Evolutionary conservation across 768 basidiomycete genomes (phyloP).

Genomic region (Suillus brevipes): DNA sequence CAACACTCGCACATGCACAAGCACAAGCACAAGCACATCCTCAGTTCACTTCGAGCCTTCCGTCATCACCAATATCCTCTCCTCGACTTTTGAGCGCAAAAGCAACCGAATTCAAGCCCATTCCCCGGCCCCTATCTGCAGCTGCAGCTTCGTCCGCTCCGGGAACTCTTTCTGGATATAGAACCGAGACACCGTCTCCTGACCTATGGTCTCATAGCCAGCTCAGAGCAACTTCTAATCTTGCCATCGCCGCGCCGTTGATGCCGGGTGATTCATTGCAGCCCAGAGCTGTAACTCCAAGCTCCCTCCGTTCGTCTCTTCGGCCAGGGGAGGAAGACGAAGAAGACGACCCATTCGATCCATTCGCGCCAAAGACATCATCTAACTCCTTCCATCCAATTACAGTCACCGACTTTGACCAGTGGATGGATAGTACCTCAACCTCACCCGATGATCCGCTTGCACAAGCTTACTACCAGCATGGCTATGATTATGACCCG

Average conservation of each 20-base stretch:
- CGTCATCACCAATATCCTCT: conserved; percentile 81
- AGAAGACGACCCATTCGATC: conserved; percentile 86
- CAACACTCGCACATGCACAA: conserved; percentile 58
- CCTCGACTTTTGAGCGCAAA: conserved; percentile 88
- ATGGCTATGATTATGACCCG: conserved; percentile 32
- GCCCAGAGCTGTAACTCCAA: conserved; percentile 64
- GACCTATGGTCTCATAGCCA: conserved; percentile 84
- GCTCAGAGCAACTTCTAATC: conserved; percentile 72
- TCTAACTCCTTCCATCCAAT: conserved; percentile 64
- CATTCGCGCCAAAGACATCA: conserved; percentile 49
- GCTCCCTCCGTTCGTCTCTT: conserved; percentile 66
- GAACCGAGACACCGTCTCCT: conserved; percentile 83
- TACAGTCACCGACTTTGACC: conserved; percentile 64
- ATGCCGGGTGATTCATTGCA: conserved; percentile 63
- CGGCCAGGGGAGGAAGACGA: conserved; percentile 62
- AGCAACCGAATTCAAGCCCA: conserved; percentile 86
- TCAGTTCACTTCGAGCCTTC: conserved; percentile 78
- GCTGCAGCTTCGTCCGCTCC: conserved; percentile 57
- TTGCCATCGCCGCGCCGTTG: conserved; percentile 90
- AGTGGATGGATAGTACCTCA: conserved; percentile 55
- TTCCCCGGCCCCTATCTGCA: conserved; percentile 76
- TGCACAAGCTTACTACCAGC: conserved; percentile 30
- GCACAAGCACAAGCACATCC: conserved; percentile 54
- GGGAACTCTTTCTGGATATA: conserved; percentile 48
- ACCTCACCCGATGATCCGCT: conserved; percentile 52